Evolutionary conservation across 2,329 filamentous ascomycete genomes (phyloP), one percentile per base, ranked within the genome.

Genomic region (Fusarium scirpi): DNA sequence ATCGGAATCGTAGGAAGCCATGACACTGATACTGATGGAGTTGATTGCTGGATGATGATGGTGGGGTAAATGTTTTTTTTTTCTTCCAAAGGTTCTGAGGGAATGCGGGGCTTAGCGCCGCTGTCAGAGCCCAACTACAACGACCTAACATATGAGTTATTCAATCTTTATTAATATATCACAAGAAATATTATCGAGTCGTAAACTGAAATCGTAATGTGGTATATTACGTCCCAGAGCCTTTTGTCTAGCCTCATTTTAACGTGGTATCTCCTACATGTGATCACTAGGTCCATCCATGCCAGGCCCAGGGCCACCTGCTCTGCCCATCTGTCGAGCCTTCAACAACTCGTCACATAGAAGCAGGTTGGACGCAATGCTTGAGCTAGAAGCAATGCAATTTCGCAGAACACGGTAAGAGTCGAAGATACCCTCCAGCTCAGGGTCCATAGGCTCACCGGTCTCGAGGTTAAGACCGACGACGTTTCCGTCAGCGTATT

Each of bases 261-360:
- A 78, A 70, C 45, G 67, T 76, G 76, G 69, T 77, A 77, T 76
- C 76, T 76, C 75, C 78, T 84, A 85, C 82, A 84, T 80, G 79
- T 83, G 83, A 78, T 86, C 81, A 75, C 86, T 84, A 44, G 85
- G 85, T 18, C 86, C 88, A 72, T 91, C 89, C 86, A 90, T 90
- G 64, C 88, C 89, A 6, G 88, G 87, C 9, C 89, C 89, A 4
- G 89, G 89, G 24, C 87, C 88, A 41, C 82, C 86, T 81, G 85
- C 82, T 77, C 89, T 85, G 51, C 87, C 91, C 96, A 99, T 99
- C 85, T 99, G 95, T 80, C 96, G 89, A 67, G 96, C 96, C 87
- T 99, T 99, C 76, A 99, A 86, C 85, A 99, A 87, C 86, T 99
- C 96, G 78, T 99, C 96, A 78, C 96, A 99, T 52, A 99, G 87